Conservation (phyloP, 164 flowering plant species). For the Saururus chinensis region DNA sequence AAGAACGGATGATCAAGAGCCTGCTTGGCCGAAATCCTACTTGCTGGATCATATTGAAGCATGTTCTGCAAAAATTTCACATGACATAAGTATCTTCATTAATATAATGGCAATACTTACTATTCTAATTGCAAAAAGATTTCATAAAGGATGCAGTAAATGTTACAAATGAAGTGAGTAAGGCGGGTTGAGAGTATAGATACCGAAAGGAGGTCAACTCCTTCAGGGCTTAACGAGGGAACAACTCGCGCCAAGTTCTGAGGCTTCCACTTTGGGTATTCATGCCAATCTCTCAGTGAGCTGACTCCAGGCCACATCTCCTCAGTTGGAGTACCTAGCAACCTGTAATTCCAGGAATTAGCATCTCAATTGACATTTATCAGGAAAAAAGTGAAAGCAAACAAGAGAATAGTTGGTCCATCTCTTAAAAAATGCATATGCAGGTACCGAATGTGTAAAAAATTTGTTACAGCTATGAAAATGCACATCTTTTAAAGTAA, state of each 20-base stretch:
- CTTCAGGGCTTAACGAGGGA: conserved; percentile 70
- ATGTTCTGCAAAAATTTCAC: conserved; percentile 49
- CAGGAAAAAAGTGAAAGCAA: not conserved
- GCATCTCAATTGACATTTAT: not conserved
- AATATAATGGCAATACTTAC: too few relatives aligned
- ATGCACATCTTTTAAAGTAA: too few relatives aligned
- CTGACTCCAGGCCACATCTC: conserved; percentile 94
- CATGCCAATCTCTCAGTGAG: conserved; percentile 86
- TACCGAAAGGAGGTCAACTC: conserved; percentile 84
- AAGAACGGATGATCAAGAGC: conserved; percentile 90
- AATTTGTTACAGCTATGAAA: too few relatives aligned
- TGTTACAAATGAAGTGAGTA: not conserved
- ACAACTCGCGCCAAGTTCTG: conserved; percentile 74
- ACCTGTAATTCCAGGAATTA: conserved; percentile 20
- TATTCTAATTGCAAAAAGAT: not conserved
- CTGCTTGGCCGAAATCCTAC: conserved; percentile 81
- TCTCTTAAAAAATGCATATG: not conserved
- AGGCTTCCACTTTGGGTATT: conserved; percentile 89
- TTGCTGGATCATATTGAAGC: conserved; percentile 88
- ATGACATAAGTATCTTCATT: not conserved
- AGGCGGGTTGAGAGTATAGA: not conserved
- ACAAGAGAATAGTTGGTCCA: not conserved
- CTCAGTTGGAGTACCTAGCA: conserved; percentile 88
- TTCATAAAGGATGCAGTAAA: not conserved
- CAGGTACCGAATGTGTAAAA: not conserved